Evolutionary conservation across 108 stramenopile species (phyloP), one percentile per base, ranked within the genome.

Genomic region (Seminavis robusta): DNA sequence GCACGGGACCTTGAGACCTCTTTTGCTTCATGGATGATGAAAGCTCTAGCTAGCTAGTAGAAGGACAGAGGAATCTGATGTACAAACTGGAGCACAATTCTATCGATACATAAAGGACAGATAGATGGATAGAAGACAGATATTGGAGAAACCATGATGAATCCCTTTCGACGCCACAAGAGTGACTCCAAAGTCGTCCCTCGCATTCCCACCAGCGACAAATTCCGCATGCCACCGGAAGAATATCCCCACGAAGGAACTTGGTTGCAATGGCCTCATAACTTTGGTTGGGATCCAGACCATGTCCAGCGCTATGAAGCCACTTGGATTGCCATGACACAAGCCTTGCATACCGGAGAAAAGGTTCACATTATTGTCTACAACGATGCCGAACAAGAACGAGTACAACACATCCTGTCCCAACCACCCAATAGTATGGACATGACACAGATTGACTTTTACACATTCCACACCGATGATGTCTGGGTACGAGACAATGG

Each of bases 401-500:
- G 67, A 10, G 59, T 69, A 13, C 9, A 49, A 37, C 9, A 21
- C 16, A 8, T 52, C 3, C 50, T 75, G 21, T 15, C 11, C 28
- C 25, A 42, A 10, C 10, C 10, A 5, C 20, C 5, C 23, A 11
- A 6, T 5, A 43, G 10, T 21, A 11, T 23, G 2, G 56, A 67
- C 45, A 63, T 67, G 54, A 31, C 47, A 8, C 44, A 53, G 24
- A 37, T 75, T 23, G 52, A 47, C 49, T 75, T 75, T 48, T 65
- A 40, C 20, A 26, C 28, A 4, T 42, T 23, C 30, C 42, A 29
- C 19, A 69, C 68, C 20, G 68, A 75, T 42, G 74, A 75, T 48
- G 74, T 75, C 27, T 75, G 74, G 74, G 34, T 69, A n/a, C 67
- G 74, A n/a, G 74, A 75, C 68, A 75, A 75, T 65, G 74, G 74